Percentiles rank a stretch among this genome's conserved stretches.
Evolutionary conservation across 2,329 filamentous ascomycete genomes (phyloP).

Genomic region (Sphaceloma murrayae): DNA sequence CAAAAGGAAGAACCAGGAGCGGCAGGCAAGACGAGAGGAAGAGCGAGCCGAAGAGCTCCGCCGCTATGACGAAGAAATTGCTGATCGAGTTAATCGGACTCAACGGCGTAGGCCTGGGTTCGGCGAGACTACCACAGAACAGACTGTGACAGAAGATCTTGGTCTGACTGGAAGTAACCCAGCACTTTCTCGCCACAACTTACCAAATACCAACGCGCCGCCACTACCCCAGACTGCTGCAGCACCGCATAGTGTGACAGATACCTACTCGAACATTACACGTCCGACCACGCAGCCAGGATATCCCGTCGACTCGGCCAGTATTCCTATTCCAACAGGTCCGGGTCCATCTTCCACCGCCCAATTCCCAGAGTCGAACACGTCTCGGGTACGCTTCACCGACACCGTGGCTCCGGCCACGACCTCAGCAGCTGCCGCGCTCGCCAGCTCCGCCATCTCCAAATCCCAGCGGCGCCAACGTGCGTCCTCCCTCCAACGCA

Average conservation of each 20-base stretch:
- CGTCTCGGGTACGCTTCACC: slow-evolving; percentile 15
- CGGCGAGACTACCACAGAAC: slow-evolving; percentile 9
- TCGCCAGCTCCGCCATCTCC: slow-evolving; percentile 16
- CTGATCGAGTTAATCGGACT: slow-evolving; percentile 27
- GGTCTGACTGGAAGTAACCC: slow-evolving; percentile 37
- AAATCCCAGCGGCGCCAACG: slow-evolving; percentile 22
- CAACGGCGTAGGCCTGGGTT: slow-evolving; percentile 8
- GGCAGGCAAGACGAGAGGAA: slow-evolving; percentile 49
- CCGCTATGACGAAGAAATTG: slow-evolving; percentile 38
- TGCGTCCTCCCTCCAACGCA: slow-evolving; percentile 24
- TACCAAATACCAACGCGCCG: slow-evolving; percentile 25
- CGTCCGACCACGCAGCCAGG: slow-evolving; percentile 11
- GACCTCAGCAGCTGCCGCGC: slow-evolving; percentile 22
- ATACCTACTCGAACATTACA: slow-evolving; percentile 1
- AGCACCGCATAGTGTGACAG: slow-evolving; percentile 19
- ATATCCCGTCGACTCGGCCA: slow-evolving; percentile 22
- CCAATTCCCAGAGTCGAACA: slow-evolving; percentile 16
- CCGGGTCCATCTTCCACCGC: slow-evolving; percentile 16
- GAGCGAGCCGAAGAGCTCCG: slow-evolving; percentile 49
- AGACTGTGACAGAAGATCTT: slow-evolving; percentile 25
- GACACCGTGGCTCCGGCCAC: slow-evolving; percentile 18
- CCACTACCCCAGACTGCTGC: slow-evolving; percentile 29
- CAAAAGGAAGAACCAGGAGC: slow-evolving; percentile 39
- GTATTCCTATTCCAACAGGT: slow-evolving; percentile 29
- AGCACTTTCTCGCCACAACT: slow-evolving; percentile 32